Evolutionary conservation across 805 yeast species (phyloP), one percentile per base, ranked within the genome.

Genomic region (Nakazawaea siamensis): DNA sequence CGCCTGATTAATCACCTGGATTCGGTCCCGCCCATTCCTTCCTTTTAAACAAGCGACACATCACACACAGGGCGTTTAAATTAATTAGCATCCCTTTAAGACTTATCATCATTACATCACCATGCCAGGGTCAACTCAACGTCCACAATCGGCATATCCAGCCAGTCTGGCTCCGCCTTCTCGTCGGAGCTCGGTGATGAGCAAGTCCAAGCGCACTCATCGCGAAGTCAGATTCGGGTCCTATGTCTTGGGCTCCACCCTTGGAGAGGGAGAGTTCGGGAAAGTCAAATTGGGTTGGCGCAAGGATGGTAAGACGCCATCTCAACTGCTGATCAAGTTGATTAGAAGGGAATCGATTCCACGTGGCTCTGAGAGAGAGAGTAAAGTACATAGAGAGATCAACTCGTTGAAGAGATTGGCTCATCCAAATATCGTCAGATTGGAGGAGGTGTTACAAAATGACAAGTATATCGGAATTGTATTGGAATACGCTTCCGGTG

Each of bases 231-330:
- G 94, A 26, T 88, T 92, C 54, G 98, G 98, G 18, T 77, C 84
- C 11, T 92, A 88, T 51, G 73, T 84, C 16, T 68, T 92, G 6
- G 98, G 97, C 2, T 79, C 94, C 11, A 90, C 98, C 1, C 62
- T 92, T 11, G 98, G 98, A 23, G 96, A 92, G 60, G 98, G 98
- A 32, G 98, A 92, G 54, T 92, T 92, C 57, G 98, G 98, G 40
- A 90, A 92, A 57, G 98, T 92, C 39, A 92, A 90, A 55, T 66
- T 92, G 16, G 97, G 97, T 11, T 90, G 97, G 97, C 69, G 94
- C 41, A 84, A 83, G 54, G 88, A 78, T 48, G 87, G 86, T 14
- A 62, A 74, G 51, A 73, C 76, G 40, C 80, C 86, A 3, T 71
- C 80, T 25, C 94, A 87, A 59, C 95, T 86, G 9, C 98, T 98